phyloP scores from a whole-genome alignment of 441 rosid species.

The Bocquillonia castaneifolia region DNA sequence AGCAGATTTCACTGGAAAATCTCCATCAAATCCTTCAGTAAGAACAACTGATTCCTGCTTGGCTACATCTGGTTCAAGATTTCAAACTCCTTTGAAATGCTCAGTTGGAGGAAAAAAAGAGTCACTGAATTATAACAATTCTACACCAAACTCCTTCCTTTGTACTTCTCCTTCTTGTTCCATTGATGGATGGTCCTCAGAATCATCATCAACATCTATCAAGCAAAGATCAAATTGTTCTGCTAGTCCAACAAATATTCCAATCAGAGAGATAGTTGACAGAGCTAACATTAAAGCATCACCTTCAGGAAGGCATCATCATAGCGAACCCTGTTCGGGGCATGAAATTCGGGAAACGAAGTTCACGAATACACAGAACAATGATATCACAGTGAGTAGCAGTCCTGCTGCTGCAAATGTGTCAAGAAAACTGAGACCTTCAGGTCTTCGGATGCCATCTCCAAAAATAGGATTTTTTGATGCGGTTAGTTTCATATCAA shows the following conservation, averaged over 20 bases:
- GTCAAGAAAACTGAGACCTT: constrained; percentile 39
- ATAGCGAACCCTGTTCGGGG: constrained; percentile 24
- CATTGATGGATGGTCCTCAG: constrained; percentile 55
- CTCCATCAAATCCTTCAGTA: constrained; percentile 24
- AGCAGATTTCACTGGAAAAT: constrained; percentile 21
- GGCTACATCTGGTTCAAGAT: constrained; percentile 21
- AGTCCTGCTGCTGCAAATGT: constrained; percentile 15
- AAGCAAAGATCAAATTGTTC: constrained; percentile 35
- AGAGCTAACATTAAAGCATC: constrained; percentile 27
- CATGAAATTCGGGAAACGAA: constrained; percentile 24
- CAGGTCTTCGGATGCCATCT: constrained; percentile 85
- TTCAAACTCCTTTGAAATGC: constrained; percentile 24
- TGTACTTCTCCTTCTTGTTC: constrained; percentile 49
- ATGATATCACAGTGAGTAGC: constrained; percentile 1
- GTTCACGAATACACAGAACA: constrained; percentile 5
- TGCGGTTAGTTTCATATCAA: constrained; percentile 49
- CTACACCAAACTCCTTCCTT: constrained; percentile 16
- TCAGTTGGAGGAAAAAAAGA: constrained; percentile 15
- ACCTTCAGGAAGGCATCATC: constrained; percentile 18
- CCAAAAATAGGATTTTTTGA: constrained; percentile 96
- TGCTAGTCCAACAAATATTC: constrained; percentile 30
- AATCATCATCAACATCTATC: constrained; percentile 37
- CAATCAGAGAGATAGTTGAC: constrained; percentile 26
- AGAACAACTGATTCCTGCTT: constrained; percentile 19
- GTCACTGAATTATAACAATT: constrained; percentile 18